Evolutionary conservation across 768 basidiomycete species (phyloP).

Genomic region (Lactifluus piperatus): DNA sequence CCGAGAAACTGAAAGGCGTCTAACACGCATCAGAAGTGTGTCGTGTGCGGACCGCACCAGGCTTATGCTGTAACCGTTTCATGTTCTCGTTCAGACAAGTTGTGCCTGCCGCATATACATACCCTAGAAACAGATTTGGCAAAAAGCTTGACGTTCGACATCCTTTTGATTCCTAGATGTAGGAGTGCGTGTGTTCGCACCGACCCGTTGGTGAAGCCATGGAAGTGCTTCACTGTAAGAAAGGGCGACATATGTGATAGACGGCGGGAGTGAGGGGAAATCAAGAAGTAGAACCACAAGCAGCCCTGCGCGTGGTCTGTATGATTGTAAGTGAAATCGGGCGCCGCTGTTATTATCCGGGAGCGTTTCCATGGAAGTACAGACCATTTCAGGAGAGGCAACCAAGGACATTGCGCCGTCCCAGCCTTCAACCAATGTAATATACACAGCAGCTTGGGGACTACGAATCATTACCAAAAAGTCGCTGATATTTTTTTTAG

Average conservation of each 20-base stretch:
- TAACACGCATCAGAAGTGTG: background rate
- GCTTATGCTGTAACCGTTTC: constrained; percentile 13
- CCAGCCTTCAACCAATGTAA: background rate
- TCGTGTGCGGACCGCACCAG: background rate
- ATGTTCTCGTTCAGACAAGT: constrained; percentile 2
- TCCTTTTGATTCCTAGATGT: constrained; percentile 3
- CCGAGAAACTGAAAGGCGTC: background rate
- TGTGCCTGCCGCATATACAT: background rate
- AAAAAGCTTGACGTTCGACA: background rate
- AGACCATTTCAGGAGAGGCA: background rate
- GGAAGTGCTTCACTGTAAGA: background rate
- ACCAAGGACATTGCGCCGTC: constrained; percentile 9
- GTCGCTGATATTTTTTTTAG: background rate
- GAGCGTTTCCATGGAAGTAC: constrained; percentile 8
- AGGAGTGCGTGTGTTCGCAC: background rate
- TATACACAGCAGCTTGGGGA: background rate
- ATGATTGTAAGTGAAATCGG: background rate
- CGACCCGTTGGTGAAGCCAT: background rate
- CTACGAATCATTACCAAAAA: background rate
- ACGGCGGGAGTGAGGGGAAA: background rate
- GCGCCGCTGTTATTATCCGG: constrained; percentile 2
- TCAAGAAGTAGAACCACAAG: background rate
- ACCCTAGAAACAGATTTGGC: background rate
- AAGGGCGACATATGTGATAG: constrained; percentile 2
- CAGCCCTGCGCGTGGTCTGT: background rate